Evolutionary conservation across 306 rosid genomes (phyloP), one percentile per base, ranked within the genome.

Genomic region (Dalbergia cultrata): DNA sequence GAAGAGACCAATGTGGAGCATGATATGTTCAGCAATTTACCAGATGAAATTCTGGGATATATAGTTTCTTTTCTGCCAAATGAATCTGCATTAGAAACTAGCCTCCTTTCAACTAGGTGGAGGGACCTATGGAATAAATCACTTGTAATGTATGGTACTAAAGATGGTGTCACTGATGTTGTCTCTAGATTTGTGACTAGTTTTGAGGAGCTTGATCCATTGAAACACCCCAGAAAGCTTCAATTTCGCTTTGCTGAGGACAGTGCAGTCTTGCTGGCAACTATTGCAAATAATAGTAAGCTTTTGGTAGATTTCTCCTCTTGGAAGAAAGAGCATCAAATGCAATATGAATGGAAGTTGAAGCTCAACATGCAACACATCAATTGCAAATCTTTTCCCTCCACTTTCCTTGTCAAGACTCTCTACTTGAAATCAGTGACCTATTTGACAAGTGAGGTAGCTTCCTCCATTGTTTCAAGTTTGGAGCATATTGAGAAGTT

Each of bases 91-190:
- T 82, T 92, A 0, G 83, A 88, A 79, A 94, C 97, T 45, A 80
- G 85, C 64, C 89, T 90, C 16, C 74, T 94, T 72, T 94, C 95
- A 2, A 84, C 73, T 1, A 85, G 89, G 64, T 94, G 98, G 98
- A 88, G 88, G 75, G 58, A 78, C 59, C 67, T 94, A 1, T 94
- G 97, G 98, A 91, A 90, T 74, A 53, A 81, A 71, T 57, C 80
- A 78, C 53, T 83, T 6, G 80, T 88, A 13, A 77, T 69, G 79
- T 83, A 81, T 75, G 92, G 91, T 68, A 63, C 87, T 3, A 7
- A 18, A 0, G 86, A 88, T 33, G 84, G 75, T 43, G 75, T 80
- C 39, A 49, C 82, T 45, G 19, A 1, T 21, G 86, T 66, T 81
- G 75, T 91, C 75, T 52, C 73, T 65, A 61, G 17, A 8, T 89